Evolutionary conservation across 2,329 filamentous ascomycete species (phyloP), one percentile per base, ranked within the genome.

Genomic region (Ascochyta pisi): DNA sequence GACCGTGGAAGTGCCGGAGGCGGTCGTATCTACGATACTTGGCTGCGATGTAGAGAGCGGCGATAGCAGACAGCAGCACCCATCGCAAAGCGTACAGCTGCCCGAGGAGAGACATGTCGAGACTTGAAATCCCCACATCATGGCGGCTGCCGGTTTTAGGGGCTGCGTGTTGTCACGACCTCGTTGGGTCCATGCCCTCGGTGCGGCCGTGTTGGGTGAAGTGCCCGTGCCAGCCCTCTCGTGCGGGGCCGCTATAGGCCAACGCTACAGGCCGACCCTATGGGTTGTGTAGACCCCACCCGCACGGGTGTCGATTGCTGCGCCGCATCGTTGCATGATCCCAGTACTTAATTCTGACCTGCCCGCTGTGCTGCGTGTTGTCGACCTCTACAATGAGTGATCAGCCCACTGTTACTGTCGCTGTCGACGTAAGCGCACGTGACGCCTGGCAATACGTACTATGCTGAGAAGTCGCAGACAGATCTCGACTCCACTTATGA

Each of bases 1-100:
- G 68, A 6, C 67, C 68, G 37, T 53, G 54, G 47, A 69, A 68
- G 6, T 57, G 49, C 29, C 57, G 58, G 19, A 69, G 60, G 13
- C 62, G 60, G 29, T 43, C 37, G 40, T 63, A 67, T 22, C 42
- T 54, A 22, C 52, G 60, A 34, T 53, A 61, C 26, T 64, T 64
- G 27, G 41, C 49, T 33, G 43, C 52, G 7, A 50, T 31, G 19
- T 62, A 66, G 16, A 55, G 23, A 19, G 39, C 24, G 4, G 56
- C 12, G 34, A 40, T 19, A 10, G 50, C 38, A 13, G 39, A 34
- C 4, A 60, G 15, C 15, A 66, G 34, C 9, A 62, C 31, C 57
- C 53, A 63, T 29, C 53, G 50, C 16, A 51, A 22, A 6, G 43
- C 51, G 23, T 63, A 62, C 13, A 60, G 31, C 29, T 60, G 47